Base-by-base conservation (phyloP, 768 basidiomycete genomes). In the Phanerodontia chrysosporium region DNA sequence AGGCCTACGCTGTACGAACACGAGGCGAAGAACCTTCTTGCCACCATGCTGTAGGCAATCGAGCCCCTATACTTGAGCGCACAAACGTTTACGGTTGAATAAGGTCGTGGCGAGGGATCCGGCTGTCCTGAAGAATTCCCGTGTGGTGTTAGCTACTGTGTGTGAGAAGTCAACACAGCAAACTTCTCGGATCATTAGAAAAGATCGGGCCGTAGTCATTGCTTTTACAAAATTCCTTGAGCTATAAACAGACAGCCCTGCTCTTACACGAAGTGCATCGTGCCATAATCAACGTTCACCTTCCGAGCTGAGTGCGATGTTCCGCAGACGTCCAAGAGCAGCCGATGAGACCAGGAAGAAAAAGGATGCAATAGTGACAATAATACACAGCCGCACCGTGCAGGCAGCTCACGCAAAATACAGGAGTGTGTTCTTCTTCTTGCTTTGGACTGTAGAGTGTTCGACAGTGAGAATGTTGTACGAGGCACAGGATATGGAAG, bases 391-490 rank as follows among this genome's bases (percentile, higher is more conserved):
- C 56, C 52, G 53, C 45, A 62, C 55, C 49, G 18, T 42, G 39
- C 39, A 42, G 39, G 18, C 18, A 29, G 44, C 63, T 77, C 89
- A 94, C 51, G 91, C 92, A 73, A 93, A 94, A 77, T 94, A 94
- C 84, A 92, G 86, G 70, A 98, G 86, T 69, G 92, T 88, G 70
- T 98, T 98, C 85, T 98, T 98, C 86, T 99, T 99, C 87, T 98
- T 95, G 75, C 92, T 93, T 83, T 98, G 96, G 58, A 98, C 89
- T 98, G 74, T 52, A 72, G 57, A 49, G 64, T 65, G n/a, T 63
- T 32, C 42, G 32, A 64, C 75, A 51, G 64, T 62, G 32, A 62
- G 45, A 18, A 21, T 35, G 22, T n/a, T 22, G n/a, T 48, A 49
- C 45, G 46, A 57, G 24, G 35, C n/a, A 24, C 62, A 39, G 46